phyloP scores from a whole-genome alignment of 306 rosid species.

The Geum urbanum region DNA sequence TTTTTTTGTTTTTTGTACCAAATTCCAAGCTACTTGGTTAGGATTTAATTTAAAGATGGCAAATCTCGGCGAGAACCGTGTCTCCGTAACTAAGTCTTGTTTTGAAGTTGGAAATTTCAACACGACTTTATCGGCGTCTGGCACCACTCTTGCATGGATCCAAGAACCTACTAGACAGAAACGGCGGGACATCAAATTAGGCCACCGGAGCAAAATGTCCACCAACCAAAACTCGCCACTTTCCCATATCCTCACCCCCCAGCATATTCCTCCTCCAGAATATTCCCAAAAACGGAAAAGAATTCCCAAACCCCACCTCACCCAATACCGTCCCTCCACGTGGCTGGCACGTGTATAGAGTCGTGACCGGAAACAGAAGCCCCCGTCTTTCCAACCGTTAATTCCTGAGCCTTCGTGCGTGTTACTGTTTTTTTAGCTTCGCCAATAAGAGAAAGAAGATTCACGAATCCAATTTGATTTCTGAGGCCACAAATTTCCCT shows the following conservation, averaged over 20 bases:
- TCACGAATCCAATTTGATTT: neutral
- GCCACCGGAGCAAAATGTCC: neutral
- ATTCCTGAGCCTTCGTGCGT: conserved; percentile 5
- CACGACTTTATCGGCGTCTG: neutral
- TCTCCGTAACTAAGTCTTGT: neutral
- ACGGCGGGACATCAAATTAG: neutral
- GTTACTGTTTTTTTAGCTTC: neutral
- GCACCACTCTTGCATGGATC: neutral
- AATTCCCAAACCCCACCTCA: neutral
- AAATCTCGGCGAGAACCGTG: neutral
- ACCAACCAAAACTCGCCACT: neutral
- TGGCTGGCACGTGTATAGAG: conserved; percentile 30
- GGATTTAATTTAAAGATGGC: too few species aligned
- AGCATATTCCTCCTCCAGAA: neutral
- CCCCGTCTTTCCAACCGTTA: conserved; percentile 22
- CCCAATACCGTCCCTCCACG: conserved; percentile 7
- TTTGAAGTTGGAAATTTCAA: neutral
- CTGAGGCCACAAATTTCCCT: neutral
- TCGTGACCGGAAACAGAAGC: conserved; percentile 27
- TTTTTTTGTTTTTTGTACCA: too few species aligned
- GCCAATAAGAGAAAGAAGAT: conserved; percentile 4
- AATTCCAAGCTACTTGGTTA: too few species aligned
- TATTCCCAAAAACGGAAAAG: neutral
- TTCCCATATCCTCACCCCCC: neutral
- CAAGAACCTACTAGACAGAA: too few species aligned